Conservation (phyloP, 257 asterid genomes). For the Jasminum sambac region DNA sequence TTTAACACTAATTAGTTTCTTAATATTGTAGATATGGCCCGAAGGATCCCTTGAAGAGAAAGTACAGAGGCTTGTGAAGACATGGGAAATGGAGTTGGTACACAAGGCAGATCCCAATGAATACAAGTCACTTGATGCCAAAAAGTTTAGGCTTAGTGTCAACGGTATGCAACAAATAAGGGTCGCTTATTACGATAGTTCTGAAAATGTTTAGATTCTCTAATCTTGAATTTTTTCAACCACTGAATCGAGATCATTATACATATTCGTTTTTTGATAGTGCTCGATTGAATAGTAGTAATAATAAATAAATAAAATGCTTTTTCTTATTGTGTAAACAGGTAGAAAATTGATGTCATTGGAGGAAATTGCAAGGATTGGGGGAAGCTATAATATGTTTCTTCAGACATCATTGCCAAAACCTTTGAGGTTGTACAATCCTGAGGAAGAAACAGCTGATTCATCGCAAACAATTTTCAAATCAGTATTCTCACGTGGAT, state of each 20-base stretch:
- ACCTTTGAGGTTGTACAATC: slow-evolving; percentile 47
- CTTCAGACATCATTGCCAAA: slow-evolving; percentile 73
- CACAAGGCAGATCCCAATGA: slow-evolving; percentile 56
- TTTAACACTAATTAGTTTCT: not conserved
- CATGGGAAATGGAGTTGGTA: slow-evolving; percentile 70
- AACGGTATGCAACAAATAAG: slow-evolving; percentile 35
- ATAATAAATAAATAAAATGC: too few species aligned
- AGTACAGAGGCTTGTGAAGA: slow-evolving; percentile 62
- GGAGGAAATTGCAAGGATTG: slow-evolving; percentile 43
- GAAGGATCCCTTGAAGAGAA: slow-evolving; percentile 58
- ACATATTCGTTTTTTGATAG: too few species aligned
- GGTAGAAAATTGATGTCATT: slow-evolving; percentile 39
- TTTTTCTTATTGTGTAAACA: slow-evolving; percentile 2
- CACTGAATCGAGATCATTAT: too few species aligned
- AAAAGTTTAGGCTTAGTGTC: slow-evolving; percentile 34
- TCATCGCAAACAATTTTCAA: slow-evolving; percentile 64
- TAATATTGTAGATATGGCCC: slow-evolving; percentile 44
- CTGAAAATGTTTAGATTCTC: too few species aligned
- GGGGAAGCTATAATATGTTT: slow-evolving; percentile 79
- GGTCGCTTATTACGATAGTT: too few species aligned
- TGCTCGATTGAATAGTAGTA: too few species aligned
- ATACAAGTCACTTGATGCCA: slow-evolving; percentile 41
- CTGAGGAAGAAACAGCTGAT: slow-evolving; percentile 53
- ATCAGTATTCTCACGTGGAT: slow-evolving; percentile 61
- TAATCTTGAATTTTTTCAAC: too few species aligned